Conservation (phyloP, 345 rosid species). For the Reutealis trisperma region DNA sequence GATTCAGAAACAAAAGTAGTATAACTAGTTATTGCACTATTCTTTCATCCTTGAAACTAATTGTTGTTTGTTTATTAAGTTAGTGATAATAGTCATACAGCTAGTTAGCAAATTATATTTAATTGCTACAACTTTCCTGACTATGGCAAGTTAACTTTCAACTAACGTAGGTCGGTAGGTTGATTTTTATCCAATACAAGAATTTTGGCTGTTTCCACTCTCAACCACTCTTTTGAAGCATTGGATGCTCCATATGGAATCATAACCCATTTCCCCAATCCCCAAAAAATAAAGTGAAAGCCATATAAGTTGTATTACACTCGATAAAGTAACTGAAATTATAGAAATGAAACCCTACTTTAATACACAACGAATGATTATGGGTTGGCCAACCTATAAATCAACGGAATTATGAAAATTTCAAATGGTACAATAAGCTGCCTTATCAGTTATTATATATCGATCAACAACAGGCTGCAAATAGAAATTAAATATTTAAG, state of each 20-base stretch:
- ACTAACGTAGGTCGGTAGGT: not conserved
- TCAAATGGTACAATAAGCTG: not conserved
- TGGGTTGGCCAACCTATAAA: constrained; percentile 22
- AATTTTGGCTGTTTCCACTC: constrained; percentile 1
- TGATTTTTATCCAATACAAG: not conserved
- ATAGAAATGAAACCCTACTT: constrained; percentile 7
- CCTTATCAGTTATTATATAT: not conserved
- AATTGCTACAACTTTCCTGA: constrained; percentile 7
- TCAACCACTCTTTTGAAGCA: constrained; percentile 16
- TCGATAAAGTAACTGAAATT: constrained; percentile 8
- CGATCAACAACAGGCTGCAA: not conserved
- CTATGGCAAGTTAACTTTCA: not conserved
- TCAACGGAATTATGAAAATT: constrained; percentile 21
- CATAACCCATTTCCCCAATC: constrained; percentile 6
- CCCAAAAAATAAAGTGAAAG: constrained; percentile 17
- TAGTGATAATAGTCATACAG: constrained; percentile 3
- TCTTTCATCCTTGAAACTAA: not conserved
- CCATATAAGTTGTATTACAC: constrained; percentile 10
- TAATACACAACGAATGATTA: not conserved
- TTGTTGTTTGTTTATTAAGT: constrained; percentile 10
- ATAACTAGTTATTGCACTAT: not conserved
- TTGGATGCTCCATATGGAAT: constrained; percentile 32
- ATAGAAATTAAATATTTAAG: too few relatives aligned
- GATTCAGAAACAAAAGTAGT: not conserved
- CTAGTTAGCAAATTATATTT: not conserved